These are phyloP conservation scores for Cenchrus purpureus DNA, from an alignment of 176 grass and related monocot genomes.

Conservation along the genomic window DNA sequence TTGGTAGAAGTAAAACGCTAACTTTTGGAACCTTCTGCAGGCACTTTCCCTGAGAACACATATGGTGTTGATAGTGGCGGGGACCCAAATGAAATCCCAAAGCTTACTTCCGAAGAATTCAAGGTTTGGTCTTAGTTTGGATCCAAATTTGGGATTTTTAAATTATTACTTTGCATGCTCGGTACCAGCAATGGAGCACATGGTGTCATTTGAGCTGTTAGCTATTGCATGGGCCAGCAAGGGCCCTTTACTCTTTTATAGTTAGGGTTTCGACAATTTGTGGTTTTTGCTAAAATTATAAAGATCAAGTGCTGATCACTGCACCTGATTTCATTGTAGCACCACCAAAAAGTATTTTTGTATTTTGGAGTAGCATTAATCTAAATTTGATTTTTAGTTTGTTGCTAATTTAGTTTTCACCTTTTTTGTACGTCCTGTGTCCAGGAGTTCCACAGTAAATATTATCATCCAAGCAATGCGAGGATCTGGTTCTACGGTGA, in stretches of 20 bases:
- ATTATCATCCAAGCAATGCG: conserved; percentile 95
- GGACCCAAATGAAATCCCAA: conserved; percentile 94
- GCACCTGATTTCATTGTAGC: conserved; percentile 7
- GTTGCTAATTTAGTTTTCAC: conserved; percentile 34
- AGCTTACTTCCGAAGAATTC: conserved; percentile 98
- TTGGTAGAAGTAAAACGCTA: conserved; percentile 20
- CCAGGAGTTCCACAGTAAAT: conserved; percentile 91
- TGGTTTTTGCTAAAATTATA: conserved; percentile 19
- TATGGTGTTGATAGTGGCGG: conserved; percentile 99
- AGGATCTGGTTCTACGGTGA: conserved; percentile 99
- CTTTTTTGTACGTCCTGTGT: conserved; percentile 35
- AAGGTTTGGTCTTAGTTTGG: conserved; percentile 67
- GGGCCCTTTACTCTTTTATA: conserved; percentile 5
- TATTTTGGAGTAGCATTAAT: conserved; percentile 17
- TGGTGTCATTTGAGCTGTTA: conserved; percentile 7
- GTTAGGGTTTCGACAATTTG: conserved; percentile 7
- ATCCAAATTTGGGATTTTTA: conserved; percentile 30
- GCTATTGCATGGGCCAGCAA: not conserved
- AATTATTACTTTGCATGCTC: conserved; percentile 4
- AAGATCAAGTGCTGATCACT: conserved; percentile 18
- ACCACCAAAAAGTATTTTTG: not conserved
- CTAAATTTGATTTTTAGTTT: conserved; percentile 17
- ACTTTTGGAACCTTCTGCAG: conserved; percentile 56
- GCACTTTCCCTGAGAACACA: conserved; percentile 93
- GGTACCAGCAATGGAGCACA: not conserved